phyloP scores from a whole-genome alignment of 306 rosid genomes.

The Cucumis sativus region Cucumber_9930_V3 NC_026655.2:5554001-5554500 shows the following conservation, averaged over 20 bases:
- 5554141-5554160: slow-evolving; percentile 29
- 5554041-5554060: slow-evolving; percentile 32
- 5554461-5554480: too few relatives aligned
- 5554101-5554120: slow-evolving; percentile 2
- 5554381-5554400: too few relatives aligned
- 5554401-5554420: too few relatives aligned
- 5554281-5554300: too few relatives aligned
- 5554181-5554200: slow-evolving; percentile 27
- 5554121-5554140: slow-evolving; percentile 25
- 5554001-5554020: slow-evolving; percentile 36
- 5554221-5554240: slow-evolving; percentile 15
- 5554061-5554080: slow-evolving; percentile 27
- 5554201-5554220: slow-evolving; percentile 39
- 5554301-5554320: too few relatives aligned
- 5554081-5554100: slow-evolving; percentile 13
- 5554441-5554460: too few relatives aligned
- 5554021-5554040: slow-evolving; percentile 23
- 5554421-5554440: too few relatives aligned
- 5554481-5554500: too few relatives aligned
- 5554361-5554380: too few relatives aligned
- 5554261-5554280: too few relatives aligned
- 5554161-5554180: slow-evolving; percentile 36
- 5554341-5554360: too few relatives aligned
- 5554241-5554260: not conserved
- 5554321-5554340: too few relatives aligned